These are phyloP conservation scores for Phytophthora quininea DNA, from an alignment of 352 stramenopile species.

Conservation along the genomic window DNA sequence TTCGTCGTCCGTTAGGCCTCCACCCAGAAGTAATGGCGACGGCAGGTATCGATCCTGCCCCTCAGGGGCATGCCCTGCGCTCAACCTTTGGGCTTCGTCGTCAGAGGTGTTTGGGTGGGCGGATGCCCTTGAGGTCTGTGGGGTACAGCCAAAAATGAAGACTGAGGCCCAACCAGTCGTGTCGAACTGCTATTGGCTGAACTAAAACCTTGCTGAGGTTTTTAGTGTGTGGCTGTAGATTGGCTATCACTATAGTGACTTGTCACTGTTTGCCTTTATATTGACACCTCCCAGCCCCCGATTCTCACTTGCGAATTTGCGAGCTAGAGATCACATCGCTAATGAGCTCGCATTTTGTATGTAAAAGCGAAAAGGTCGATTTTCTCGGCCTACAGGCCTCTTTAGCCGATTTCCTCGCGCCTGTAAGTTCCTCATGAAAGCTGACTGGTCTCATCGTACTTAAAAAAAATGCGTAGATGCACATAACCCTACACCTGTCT, in stretches of 20 bases:
- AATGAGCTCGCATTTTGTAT: background rate
- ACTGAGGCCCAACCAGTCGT: background rate
- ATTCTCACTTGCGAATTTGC: background rate
- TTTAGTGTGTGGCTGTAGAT: no score
- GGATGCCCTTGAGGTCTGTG: background rate
- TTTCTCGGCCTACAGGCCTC: constrained; percentile 4
- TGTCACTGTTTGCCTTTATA: no score
- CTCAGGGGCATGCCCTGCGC: background rate
- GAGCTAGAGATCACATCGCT: background rate
- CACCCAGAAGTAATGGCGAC: background rate
- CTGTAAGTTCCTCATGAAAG: background rate
- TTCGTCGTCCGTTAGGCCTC: background rate
- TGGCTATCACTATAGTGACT: no score
- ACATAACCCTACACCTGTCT: background rate
- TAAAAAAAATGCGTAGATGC: background rate
- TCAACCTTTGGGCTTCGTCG: background rate
- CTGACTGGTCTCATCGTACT: background rate
- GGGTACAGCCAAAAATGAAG: background rate
- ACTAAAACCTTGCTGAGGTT: no score
- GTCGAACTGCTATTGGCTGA: no score
- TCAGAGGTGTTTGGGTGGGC: background rate
- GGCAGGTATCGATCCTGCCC: background rate
- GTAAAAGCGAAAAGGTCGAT: background rate
- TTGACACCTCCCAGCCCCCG: no score
- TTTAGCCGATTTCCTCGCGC: background rate